Evolutionary conservation across 768 basidiomycete genomes (phyloP).

Genomic region (Inosperma sp.): DNA sequence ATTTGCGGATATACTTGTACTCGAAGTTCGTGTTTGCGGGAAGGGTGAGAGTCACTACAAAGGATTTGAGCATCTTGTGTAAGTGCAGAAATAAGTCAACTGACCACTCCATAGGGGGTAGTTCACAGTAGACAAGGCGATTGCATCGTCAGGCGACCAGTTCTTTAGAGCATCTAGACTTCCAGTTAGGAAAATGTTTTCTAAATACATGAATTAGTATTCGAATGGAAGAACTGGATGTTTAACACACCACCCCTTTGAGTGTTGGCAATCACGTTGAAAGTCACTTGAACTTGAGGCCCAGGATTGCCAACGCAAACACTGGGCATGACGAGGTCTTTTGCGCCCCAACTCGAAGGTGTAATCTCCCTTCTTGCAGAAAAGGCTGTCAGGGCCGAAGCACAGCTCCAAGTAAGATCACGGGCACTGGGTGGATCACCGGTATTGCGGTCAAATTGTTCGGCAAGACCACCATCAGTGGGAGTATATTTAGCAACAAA

Average conservation of each 20-base stretch:
- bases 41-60: constrained; percentile 52
- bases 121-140: constrained; percentile 47
- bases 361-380: constrained; percentile 47
- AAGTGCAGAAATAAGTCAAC: too few species aligned
- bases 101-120: constrained; percentile 70
- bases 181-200: constrained; percentile 67
- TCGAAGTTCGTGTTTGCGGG: constrained; percentile 54
- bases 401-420: constrained; percentile 77
- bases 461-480: constrained; percentile 52
- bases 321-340: constrained; percentile 45
- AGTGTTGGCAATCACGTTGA: constrained; percentile 55
- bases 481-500: constrained; percentile 66
- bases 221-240: background rate
- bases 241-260: constrained; percentile 49
- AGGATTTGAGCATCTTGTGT: background rate
- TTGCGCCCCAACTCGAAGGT: constrained; percentile 62
- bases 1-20: constrained; percentile 70
- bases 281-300: constrained; percentile 44
- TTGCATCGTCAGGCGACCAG: constrained; percentile 60
- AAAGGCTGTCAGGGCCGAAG: constrained; percentile 60
- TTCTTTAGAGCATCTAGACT: constrained; percentile 49
- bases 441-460: constrained; percentile 51
- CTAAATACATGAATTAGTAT: constrained; percentile 28
- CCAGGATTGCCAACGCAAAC: constrained; percentile 36
- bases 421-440: constrained; percentile 56